Evolutionary conservation across 2,329 filamentous ascomycete genomes (phyloP).

Genomic region (Myriosclerotinia scirpicola): DNA sequence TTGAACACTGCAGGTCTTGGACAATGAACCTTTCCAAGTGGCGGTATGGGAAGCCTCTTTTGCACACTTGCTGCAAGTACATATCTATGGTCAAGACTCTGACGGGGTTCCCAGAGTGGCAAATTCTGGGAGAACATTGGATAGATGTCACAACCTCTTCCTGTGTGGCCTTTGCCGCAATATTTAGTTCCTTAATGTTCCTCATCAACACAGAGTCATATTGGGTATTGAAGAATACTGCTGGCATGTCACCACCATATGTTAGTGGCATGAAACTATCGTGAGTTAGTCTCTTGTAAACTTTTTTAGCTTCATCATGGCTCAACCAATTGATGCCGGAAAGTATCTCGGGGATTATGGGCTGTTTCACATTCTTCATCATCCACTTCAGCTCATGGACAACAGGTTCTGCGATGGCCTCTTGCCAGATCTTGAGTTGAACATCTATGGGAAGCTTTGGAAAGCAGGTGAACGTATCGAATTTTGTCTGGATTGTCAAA

Average conservation of each 20-base stretch:
- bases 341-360: neutral
- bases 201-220: neutral
- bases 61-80: neutral
- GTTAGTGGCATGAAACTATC: no score
- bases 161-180: neutral
- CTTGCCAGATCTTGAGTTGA: slow-evolving; percentile 1
- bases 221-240: neutral
- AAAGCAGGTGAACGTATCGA: neutral
- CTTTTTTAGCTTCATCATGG: neutral
- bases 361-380: accelerated
- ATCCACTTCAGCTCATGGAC: neutral
- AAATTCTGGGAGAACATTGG: slow-evolving; percentile 11
- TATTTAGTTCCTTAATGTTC: neutral
- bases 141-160: neutral
- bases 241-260: neutral
- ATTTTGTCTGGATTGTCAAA: neutral
- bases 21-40: neutral
- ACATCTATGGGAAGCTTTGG: neutral
- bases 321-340: neutral
- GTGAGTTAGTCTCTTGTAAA: neutral
- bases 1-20: slow-evolving; percentile 7
- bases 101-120: neutral
- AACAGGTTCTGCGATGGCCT: neutral
- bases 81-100: neutral
- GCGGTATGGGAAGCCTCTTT: neutral